Evolutionary conservation across 208 protist genomes (phyloP), one percentile per base, ranked within the genome.

Genomic region (Trypanosoma boissoni): DNA sequence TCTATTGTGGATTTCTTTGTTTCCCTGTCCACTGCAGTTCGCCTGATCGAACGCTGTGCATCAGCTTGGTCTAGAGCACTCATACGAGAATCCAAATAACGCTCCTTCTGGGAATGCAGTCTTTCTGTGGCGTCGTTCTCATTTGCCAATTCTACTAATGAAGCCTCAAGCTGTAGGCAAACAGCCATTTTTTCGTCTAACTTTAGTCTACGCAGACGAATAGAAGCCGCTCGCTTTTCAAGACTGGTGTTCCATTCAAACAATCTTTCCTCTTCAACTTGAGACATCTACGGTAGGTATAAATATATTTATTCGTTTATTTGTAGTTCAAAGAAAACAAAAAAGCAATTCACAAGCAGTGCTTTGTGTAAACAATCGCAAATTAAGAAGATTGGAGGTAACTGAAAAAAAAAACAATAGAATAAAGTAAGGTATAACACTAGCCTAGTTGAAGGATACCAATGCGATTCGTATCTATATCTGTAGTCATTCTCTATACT

Each of bases 101-200:
- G 57, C n/a, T 67, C 65, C 20, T 59, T 67, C 28, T 67, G 68
- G 10, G 46, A 14, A 34, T 73, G 51, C 10, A 62, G 23, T 29
- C 62, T 61, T n/a, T 59, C 58, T 23, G 70, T 64, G 4, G 57
- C 61, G 12, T 69, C 45, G 57, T 78, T 78, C 56, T 78, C 74
- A 29, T 60, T 70, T 27, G 54, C 45, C 58, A 84, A 59, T 28
- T 78, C 61, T 21, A 67, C 52, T 18, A 80, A 43, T 26, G 70
- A 78, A 16, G 68, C 72, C 54, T 80, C 78, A 3, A 73, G 43
- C 52, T 72, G 53, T 8, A 78, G 42, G 41, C 62, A 76, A 1
- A 59, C 44, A 46, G 53, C 56, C 20, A 45, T 66, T 39, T 58
- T 63, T 9, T 61, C 54, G 39, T 74, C 68, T 2, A 74, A 41